Percentiles rank a stretch among this genome's conserved stretches.
Evolutionary conservation across 108 stramenopile species (phyloP).

Genomic region (Nitzschia sp.): DNA sequence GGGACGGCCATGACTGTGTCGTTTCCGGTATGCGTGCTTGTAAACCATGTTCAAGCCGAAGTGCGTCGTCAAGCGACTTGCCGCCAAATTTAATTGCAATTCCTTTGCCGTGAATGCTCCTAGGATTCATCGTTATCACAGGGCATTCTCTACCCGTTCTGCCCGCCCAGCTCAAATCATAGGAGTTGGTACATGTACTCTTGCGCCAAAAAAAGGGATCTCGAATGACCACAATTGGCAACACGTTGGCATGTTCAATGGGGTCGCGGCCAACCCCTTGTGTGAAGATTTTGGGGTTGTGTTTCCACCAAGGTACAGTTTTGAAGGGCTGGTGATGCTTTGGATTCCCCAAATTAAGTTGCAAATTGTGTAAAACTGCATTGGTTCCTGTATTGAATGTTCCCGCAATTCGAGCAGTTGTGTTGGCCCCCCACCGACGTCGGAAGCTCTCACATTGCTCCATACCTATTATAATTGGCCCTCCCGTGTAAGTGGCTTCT

Average conservation of each 20-base stretch:
- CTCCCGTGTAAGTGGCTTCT: too few relatives aligned
- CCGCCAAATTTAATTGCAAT: too few relatives aligned
- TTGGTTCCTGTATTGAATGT: constrained; percentile 2
- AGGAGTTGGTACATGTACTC: background rate
- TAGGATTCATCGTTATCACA: background rate
- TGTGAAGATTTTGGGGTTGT: background rate
- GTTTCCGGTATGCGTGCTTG: background rate
- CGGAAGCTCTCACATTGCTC: background rate
- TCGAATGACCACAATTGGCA: background rate
- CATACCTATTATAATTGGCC: background rate
- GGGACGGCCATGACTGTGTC: background rate
- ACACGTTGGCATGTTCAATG: background rate
- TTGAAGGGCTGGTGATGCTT: background rate
- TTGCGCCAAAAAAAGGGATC: background rate
- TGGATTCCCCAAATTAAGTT: background rate
- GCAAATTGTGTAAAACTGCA: background rate
- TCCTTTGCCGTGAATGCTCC: background rate
- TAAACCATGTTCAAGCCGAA: background rate
- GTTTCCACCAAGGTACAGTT: constrained; percentile 2
- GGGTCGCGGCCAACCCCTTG: background rate
- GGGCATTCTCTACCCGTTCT: background rate
- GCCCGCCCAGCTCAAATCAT: background rate
- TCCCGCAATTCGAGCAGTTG: background rate
- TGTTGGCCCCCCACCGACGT: background rate
- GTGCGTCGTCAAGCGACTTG: too few relatives aligned